Evolutionary conservation across 1,284 basidiomycete genomes (phyloP), one percentile per base, ranked within the genome.

Genomic region (Bothia castanella): DNA sequence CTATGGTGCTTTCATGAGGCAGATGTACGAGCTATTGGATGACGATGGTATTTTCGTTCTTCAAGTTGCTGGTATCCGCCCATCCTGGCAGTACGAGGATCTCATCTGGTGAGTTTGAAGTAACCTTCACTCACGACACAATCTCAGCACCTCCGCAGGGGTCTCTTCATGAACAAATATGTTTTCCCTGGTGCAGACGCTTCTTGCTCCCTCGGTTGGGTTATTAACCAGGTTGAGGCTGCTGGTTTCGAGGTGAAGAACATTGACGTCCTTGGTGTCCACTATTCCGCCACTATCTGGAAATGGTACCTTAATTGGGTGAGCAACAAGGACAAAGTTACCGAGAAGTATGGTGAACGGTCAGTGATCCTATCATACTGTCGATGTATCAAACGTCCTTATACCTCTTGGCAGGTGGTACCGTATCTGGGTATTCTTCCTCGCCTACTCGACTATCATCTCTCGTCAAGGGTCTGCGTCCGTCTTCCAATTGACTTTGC

Each of bases 161-260:
- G 87, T 55, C 75, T 92, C 19, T 91, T 90, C 78, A 96, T 96
- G 92, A 95, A 92, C 82, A 95, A 94, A 67, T 95, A 95, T 61
- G 72, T 98, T 68, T 99, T 98, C 86, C 95, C 97, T 46, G 96
- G 97, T 66, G 97, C 97, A 9, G 96, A 99, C 64, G 95, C 95
- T 1, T 91, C 87, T 8, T 92, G 92, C 70, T 90, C 94, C 37
- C 85, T 99, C 48, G 92, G 91, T 52, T 99, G 96, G 96, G 94
- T 97, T 53, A 82, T 99, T 56, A 80, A 74, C 44, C 78, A 90
- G 72, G 80, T 92, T 51, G 95, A 99, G 72, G 76, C 77, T 44
- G 93, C 91, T 56, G 95, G 96, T 52, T 99, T 98, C 63, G 97
- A 99, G 72, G 85, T 99, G 58, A 97, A 97, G 77, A 90, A 89